These are phyloP conservation scores for Malus hybrid DNA, from an alignment of 331 rosid species.

Conservation along the genomic window DNA sequence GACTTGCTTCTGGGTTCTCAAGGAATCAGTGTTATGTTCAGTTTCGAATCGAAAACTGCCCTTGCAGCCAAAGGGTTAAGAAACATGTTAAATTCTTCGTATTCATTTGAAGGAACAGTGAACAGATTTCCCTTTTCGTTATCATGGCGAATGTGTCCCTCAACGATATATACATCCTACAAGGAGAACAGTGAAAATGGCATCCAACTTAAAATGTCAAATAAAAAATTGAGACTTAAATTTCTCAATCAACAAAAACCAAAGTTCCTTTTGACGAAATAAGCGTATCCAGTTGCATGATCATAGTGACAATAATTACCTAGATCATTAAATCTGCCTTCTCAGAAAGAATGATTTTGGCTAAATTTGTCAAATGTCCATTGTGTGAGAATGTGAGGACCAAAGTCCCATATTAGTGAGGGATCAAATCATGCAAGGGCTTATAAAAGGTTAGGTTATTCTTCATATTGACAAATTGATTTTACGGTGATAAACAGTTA, in stretches of 20 bases:
- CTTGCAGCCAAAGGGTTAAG: conserved; percentile 75
- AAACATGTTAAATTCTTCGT: conserved; percentile 77
- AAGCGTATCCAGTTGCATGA: no score
- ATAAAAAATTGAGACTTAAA: no score
- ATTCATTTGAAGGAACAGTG: conserved; percentile 55
- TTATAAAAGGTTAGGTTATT: conserved; percentile 16
- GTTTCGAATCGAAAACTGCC: conserved; percentile 43
- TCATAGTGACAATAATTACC: not conserved
- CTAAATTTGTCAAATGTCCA: conserved; percentile 3
- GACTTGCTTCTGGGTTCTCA: conserved; percentile 38
- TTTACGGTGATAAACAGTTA: conserved; percentile 36
- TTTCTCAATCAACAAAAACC: not conserved
- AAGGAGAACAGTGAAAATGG: not conserved
- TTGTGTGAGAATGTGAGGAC: no score
- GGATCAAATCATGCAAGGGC: no score
- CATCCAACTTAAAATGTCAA: no score
- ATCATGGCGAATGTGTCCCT: not conserved
- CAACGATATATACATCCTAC: conserved; percentile 55
- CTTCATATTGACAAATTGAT: conserved; percentile 38
- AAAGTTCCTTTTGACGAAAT: conserved; percentile 18
- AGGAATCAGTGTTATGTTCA: conserved; percentile 59
- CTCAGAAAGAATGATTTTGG: not conserved
- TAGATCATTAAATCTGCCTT: not conserved
- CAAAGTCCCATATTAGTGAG: no score
- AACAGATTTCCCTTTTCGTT: conserved; percentile 58